Conservation (phyloP, 2,329 filamentous ascomycete species). For the Sarocladium strictum region DNA sequence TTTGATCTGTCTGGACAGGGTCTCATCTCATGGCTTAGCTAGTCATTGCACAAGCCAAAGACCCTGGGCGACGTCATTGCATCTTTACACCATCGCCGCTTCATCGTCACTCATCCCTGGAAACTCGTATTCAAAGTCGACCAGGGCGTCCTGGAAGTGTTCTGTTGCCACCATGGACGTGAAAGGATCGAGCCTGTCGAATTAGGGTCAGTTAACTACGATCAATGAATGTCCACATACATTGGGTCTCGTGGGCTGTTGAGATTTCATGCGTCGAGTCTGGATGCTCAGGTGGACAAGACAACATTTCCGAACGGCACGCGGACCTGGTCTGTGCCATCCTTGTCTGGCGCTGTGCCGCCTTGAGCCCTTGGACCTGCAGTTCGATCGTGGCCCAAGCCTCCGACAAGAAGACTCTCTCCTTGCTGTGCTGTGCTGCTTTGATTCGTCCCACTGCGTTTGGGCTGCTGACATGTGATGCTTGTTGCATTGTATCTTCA, state of each 20-base stretch:
- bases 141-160: neutral
- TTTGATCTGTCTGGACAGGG: too few relatives aligned
- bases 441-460: neutral
- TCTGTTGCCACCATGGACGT: too few relatives aligned
- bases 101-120: too few relatives aligned
- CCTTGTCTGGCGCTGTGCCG: neutral
- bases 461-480: constrained; percentile 6
- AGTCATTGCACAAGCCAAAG: neutral
- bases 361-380: neutral
- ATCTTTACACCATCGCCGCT: neutral
- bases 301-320: neutral
- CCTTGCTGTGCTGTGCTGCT: neutral
- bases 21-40: too few relatives aligned
- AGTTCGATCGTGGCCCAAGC: neutral
- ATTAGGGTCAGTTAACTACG: too few relatives aligned
- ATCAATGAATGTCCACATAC: neutral
- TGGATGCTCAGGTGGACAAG: neutral
- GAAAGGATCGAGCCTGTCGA: too few relatives aligned
- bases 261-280: neutral
- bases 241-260: neutral
- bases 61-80: constrained; percentile 1
- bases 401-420: neutral
- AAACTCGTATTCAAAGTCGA: too few relatives aligned
- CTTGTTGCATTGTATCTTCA: neutral
- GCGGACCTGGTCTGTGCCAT: constrained; percentile 7